phyloP scores from a whole-genome alignment of 805 yeast genomes.

The Saccharomycopsis sp. region DNA sequence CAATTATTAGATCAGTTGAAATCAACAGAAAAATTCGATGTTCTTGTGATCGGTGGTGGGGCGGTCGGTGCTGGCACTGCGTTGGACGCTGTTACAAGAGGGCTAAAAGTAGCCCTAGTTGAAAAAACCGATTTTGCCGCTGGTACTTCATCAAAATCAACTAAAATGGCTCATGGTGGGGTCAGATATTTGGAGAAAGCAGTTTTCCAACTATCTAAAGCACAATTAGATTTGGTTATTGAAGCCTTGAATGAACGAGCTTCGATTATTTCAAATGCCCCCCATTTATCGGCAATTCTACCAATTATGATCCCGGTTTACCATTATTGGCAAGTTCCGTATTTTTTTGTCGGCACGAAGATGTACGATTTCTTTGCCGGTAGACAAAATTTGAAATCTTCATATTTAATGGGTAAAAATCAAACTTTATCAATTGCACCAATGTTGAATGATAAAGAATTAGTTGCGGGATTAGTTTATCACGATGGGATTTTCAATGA shows the following conservation, averaged over 20 bases:
- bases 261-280: constrained; percentile 82
- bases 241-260: constrained; percentile 87
- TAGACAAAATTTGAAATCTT: constrained; percentile 68
- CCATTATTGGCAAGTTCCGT: constrained; percentile 93
- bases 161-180: constrained; percentile 97
- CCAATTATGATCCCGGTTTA: constrained; percentile 97
- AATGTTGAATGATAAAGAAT: constrained; percentile 67
- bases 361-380: constrained; percentile 93
- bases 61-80: constrained; percentile 95
- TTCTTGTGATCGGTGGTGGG: constrained; percentile 92
- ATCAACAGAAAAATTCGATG: constrained; percentile 54
- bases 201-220: constrained; percentile 83
- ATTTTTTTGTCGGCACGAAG: constrained; percentile 86
- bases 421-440: constrained; percentile 74
- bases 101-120: constrained; percentile 78
- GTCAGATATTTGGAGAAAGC: constrained; percentile 94
- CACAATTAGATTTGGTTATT: constrained; percentile 79
- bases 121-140: constrained; percentile 88
- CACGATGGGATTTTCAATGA: constrained; percentile 95
- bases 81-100: constrained; percentile 84
- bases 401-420: constrained; percentile 63
- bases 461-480: constrained; percentile 88
- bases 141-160: constrained; percentile 89
- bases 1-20: constrained; percentile 45
- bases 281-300: constrained; percentile 76